Evolutionary conservation across 179 eudicot genomes (phyloP).

Genomic region (Camellia oleifera): DNA sequence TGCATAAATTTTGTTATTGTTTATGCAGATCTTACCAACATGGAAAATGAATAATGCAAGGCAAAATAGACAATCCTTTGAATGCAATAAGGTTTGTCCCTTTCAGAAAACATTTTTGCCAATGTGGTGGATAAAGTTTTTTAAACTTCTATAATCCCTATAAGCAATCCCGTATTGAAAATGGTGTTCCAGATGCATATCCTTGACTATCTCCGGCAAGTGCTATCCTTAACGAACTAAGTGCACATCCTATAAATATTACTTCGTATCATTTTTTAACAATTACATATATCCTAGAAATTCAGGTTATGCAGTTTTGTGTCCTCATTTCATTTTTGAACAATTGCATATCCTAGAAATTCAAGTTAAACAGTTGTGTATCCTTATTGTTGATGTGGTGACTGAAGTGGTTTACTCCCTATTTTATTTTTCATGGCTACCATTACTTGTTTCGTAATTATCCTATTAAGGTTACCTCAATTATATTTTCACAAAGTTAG

Average conservation of each 20-base stretch:
- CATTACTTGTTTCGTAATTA: background rate
- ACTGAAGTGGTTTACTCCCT: background rate
- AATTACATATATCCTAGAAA: background rate
- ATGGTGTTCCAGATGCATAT: background rate
- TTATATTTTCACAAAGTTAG: conserved; percentile 8
- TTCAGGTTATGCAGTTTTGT: background rate
- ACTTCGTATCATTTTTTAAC: background rate
- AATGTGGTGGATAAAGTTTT: background rate
- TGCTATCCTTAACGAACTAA: background rate
- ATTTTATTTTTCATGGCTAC: background rate
- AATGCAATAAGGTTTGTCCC: background rate
- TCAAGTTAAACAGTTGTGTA: background rate
- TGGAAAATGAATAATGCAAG: conserved; percentile 1
- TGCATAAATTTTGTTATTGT: background rate
- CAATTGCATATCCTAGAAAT: background rate
- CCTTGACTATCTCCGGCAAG: background rate
- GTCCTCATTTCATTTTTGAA: background rate
- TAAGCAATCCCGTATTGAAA: background rate
- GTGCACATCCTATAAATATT: background rate
- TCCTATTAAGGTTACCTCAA: background rate
- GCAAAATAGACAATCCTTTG: background rate
- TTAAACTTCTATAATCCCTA: too few species aligned
- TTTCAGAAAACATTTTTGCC: background rate
- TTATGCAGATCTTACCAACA: background rate
- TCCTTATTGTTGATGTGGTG: background rate